phyloP scores from a whole-genome alignment of 257 asterid genomes.

The Jasminum sambac region DNA sequence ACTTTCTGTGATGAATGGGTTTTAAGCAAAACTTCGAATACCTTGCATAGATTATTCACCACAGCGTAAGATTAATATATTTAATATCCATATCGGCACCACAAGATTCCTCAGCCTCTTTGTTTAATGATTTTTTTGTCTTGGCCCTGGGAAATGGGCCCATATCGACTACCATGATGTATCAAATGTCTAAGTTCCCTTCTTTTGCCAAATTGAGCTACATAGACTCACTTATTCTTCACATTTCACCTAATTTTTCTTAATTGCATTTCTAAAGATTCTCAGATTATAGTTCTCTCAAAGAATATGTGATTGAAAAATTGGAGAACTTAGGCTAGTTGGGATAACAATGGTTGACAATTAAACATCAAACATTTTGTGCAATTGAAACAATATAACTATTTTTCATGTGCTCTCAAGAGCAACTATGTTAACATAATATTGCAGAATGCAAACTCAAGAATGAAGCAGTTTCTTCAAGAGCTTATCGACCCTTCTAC shows the following conservation, averaged over 20 bases:
- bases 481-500: not conserved
- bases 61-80: not conserved
- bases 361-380: not conserved
- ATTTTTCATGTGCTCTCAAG: not conserved
- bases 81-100: not conserved
- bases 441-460: not conserved
- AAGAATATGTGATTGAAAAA: not conserved
- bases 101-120: not conserved
- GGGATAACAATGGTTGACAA: not conserved
- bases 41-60: not conserved
- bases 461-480: not conserved
- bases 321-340: not conserved
- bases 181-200: not conserved
- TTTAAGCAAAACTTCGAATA: not conserved
- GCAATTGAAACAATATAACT: not conserved
- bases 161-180: not conserved
- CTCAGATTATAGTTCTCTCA: not conserved
- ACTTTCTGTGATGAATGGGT: not conserved
- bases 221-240: not conserved
- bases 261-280: not conserved
- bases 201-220: not conserved
- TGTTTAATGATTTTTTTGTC: not conserved
- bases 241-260: not conserved
- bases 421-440: not conserved
- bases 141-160: not conserved